Base-by-base conservation (phyloP, 2,329 filamentous ascomycete species). In the Fusarium fracticaudum region DNA sequence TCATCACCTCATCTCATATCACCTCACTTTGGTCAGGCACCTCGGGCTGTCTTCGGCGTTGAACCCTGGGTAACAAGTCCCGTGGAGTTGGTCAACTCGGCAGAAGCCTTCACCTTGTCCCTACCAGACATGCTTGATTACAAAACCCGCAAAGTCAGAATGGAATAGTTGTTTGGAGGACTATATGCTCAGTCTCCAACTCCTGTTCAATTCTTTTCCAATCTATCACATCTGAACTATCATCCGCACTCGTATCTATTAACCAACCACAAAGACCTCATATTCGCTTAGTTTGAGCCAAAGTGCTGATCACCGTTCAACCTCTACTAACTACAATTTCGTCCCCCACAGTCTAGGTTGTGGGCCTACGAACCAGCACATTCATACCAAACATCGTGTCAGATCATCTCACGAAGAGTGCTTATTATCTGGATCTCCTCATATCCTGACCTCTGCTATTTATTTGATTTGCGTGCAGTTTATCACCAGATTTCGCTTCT, bases 111-210 rank as follows among this genome's bases (percentile, higher is more conserved):
- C 54, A 31, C 31, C 33, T 51, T 41, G 35, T 24, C 43, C 22
- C 57, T 55, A 64, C 60, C 47, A 43, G 53, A 60, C 57, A 71
- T 72, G 66, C 51, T 60, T 76, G 68, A 69, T 75, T 77, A 76
- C 73, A 62, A 74, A 71, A 71, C 71, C 60, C 63, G 60, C 57
- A 57, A 57, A 33, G 60, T 37, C 43, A 50, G 58, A 59, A 73
- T 73, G 53, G 66, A 69, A 67, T 76, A 78, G 65, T 37, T 33
- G 57, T 61, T 55, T 45, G 64, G 44, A 53, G 40, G 48, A 60
- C 53, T 53, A 65, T 60, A 68, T 66, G 58, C 66, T 63, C 69
- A 71, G 59, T 51, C 14, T 50, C 51, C 41, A 44, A 48, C 33
- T 54, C 66, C 40, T 62, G 37, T 48, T 43, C 43, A 44, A 41